These are phyloP conservation scores for Wickerhamomyces mucosus DNA, from an alignment of 805 yeast species.

Conservation along the genomic window DNA sequence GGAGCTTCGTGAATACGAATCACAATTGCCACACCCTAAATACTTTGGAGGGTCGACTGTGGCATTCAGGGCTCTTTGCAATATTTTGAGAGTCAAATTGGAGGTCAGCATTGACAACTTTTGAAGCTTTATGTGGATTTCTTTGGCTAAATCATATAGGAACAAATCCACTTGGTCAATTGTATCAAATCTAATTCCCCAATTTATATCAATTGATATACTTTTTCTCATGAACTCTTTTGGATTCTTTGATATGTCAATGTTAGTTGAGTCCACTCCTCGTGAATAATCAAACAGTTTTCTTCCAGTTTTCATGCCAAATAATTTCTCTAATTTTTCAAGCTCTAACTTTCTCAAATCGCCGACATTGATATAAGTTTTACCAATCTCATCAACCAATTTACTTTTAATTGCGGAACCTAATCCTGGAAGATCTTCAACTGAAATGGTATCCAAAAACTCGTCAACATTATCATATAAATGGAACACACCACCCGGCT, in stretches of 20 bases:
- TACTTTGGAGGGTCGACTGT: conserved; percentile 70
- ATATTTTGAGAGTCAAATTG: conserved; percentile 53
- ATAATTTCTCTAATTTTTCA: conserved; percentile 28
- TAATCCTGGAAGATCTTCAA: conserved; percentile 49
- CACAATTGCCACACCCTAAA: conserved; percentile 81
- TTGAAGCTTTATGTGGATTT: conserved; percentile 44
- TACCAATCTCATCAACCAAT: conserved; percentile 23
- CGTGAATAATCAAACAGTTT: conserved; percentile 50
- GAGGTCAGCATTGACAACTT: conserved; percentile 41
- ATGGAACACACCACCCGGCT: conserved; percentile 60
- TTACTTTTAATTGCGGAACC: conserved; percentile 44
- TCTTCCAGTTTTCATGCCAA: conserved; percentile 66
- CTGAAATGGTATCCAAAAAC: conserved; percentile 19
- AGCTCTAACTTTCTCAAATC: conserved; percentile 29
- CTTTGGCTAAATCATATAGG: conserved; percentile 45
- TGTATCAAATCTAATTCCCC: conserved; percentile 73
- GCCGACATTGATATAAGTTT: conserved; percentile 22
- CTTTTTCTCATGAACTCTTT: conserved; percentile 55
- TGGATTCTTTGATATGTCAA: conserved; percentile 41
- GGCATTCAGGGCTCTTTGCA: conserved; percentile 54
- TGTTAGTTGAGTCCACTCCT: conserved; percentile 59
- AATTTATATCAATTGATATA: conserved; percentile 80
- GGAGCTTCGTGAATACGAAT: conserved; percentile 47
- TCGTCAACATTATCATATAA: conserved; percentile 28
- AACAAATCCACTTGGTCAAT: conserved; percentile 57